These are phyloP conservation scores for Termitomyces sp. DNA, from an alignment of 768 basidiomycete genomes.

Conservation along the genomic window DNA sequence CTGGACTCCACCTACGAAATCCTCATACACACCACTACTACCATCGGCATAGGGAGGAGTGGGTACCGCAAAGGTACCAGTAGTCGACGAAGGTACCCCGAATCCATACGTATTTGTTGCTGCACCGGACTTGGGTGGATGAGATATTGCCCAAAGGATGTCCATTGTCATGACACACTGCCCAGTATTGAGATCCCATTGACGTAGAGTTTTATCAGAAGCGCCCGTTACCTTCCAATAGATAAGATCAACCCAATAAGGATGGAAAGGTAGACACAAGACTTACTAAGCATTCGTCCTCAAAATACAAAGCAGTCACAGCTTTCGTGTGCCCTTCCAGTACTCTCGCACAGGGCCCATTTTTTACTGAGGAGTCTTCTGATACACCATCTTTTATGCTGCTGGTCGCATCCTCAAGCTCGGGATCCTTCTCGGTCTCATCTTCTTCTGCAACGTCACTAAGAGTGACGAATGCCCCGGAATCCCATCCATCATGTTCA, in stretches of 20 bases:
- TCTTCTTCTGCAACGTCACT: constrained; percentile 66
- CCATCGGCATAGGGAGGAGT: constrained; percentile 89
- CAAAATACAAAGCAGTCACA: constrained; percentile 92
- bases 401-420: constrained; percentile 33
- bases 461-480: constrained; percentile 52
- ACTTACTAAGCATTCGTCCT: constrained; percentile 87
- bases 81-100: constrained; percentile 39
- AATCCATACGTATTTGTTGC: constrained; percentile 48
- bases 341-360: constrained; percentile 65
- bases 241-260: constrained; percentile 16
- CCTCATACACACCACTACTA: constrained; percentile 92
- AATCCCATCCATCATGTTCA: constrained; percentile 56
- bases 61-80: constrained; percentile 73
- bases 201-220: constrained; percentile 95
- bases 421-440: constrained; percentile 45
- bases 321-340: constrained; percentile 92
- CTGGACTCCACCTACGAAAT: constrained; percentile 96
- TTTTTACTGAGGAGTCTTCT: constrained; percentile 32
- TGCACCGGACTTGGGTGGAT: constrained; percentile 54
- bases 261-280: neutral
- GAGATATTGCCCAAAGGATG: constrained; percentile 98
- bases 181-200: constrained; percentile 96
- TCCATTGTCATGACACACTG: constrained; percentile 99
- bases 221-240: constrained; percentile 87
- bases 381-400: constrained; percentile 37